A percentile compares a stretch with the other conserved stretches of the same genome.
Evolutionary conservation across 306 rosid species (phyloP).

Genomic region (Crotalaria pallida): DNA sequence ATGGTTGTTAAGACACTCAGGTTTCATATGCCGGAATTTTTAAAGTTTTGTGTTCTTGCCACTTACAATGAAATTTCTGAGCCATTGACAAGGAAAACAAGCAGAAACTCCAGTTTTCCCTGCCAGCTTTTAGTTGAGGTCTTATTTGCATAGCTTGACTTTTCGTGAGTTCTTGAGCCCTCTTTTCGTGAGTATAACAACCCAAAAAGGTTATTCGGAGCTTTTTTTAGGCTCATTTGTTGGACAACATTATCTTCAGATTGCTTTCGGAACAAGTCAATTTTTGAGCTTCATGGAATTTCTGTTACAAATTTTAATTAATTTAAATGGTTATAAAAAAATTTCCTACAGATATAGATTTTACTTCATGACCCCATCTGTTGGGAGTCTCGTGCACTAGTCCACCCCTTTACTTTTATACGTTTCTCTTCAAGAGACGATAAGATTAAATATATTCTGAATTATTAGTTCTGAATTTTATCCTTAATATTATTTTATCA

Average conservation of each 20-base stretch:
- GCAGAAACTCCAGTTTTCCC: no score
- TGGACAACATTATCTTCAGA: background rate
- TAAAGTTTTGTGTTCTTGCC: background rate
- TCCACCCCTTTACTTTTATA: no score
- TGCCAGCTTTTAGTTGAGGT: no score
- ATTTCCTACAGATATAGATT: background rate
- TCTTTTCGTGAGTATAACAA: no score
- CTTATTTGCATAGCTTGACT: no score
- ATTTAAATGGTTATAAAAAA: background rate
- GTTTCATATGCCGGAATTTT: background rate
- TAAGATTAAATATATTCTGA: background rate
- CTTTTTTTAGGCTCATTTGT: background rate
- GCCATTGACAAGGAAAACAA: no score
- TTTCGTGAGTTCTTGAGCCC: no score
- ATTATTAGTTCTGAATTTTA: background rate
- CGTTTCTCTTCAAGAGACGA: background rate
- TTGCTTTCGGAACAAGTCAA: background rate
- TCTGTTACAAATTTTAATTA: background rate
- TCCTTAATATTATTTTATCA: no score
- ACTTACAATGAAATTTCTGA: background rate
- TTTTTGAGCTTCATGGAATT: background rate
- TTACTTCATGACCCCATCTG: no score
- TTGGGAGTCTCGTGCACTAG: no score
- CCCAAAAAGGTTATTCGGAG: background rate
- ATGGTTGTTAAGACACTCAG: background rate